A percentile compares a stretch with the other conserved stretches of the same genome.
These are phyloP conservation scores for Linum trigynum DNA, from an alignment of 345 rosid genomes.

Conservation along the genomic window DNA sequence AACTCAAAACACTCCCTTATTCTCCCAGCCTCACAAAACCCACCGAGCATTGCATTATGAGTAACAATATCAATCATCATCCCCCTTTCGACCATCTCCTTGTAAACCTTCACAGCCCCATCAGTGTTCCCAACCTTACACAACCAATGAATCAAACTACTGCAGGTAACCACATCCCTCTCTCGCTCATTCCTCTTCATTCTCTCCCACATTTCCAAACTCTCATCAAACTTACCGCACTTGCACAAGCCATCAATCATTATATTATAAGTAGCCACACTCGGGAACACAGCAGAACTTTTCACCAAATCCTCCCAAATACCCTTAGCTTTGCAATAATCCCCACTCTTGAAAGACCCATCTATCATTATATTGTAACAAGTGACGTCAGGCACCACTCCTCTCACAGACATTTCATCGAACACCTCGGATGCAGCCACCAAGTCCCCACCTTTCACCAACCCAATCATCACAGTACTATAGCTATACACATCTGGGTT, in stretches of 20 bases:
- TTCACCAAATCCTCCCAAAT: slow-evolving; percentile 54
- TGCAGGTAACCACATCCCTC: slow-evolving; percentile 58
- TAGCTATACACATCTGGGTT: slow-evolving; percentile 55
- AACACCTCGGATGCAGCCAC: slow-evolving; percentile 51
- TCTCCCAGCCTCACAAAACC: slow-evolving; percentile 52
- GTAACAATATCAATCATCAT: slow-evolving; percentile 52
- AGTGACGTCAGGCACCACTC: slow-evolving; percentile 45
- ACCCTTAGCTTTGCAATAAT: slow-evolving; percentile 40
- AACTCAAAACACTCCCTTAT: slow-evolving; percentile 56
- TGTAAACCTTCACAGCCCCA: slow-evolving; percentile 55
- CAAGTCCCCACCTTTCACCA: slow-evolving; percentile 47
- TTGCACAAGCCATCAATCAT: slow-evolving; percentile 80
- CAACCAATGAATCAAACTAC: slow-evolving; percentile 59
- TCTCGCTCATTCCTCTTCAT: slow-evolving; percentile 56
- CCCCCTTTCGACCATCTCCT: slow-evolving; percentile 50
- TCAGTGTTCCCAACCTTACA: slow-evolving; percentile 55
- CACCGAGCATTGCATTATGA: slow-evolving; percentile 68
- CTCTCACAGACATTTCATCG: slow-evolving; percentile 67
- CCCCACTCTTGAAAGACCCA: slow-evolving; percentile 47
- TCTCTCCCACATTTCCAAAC: slow-evolving; percentile 68
- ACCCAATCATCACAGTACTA: slow-evolving; percentile 42
- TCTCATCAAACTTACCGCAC: slow-evolving; percentile 55
- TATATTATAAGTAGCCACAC: slow-evolving; percentile 65
- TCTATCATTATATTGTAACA: slow-evolving; percentile 72
- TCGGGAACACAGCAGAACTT: slow-evolving; percentile 49